A percentile compares a stretch with the other conserved stretches of the same genome.
Evolutionary conservation across 2,329 filamentous ascomycete genomes (phyloP).

Genomic region (Fonsecaea monophora): DNA sequence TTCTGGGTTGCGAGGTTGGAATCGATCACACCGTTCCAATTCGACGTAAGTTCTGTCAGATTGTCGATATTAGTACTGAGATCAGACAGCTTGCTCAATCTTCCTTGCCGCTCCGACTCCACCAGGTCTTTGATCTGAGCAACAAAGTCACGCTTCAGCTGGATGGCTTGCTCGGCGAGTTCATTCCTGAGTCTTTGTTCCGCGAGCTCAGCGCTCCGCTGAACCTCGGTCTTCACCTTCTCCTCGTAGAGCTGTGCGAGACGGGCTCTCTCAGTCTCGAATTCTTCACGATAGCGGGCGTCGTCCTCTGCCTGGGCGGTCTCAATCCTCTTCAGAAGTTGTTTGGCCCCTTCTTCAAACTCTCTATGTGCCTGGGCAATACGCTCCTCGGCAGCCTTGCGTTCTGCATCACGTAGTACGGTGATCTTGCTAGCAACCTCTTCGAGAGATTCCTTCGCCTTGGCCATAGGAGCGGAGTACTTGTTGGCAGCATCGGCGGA

Average conservation of each 20-base stretch:
- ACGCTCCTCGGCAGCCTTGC: conserved; percentile 75
- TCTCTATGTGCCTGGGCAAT: conserved; percentile 74
- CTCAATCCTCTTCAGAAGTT: conserved; percentile 88
- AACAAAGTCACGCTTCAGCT: conserved; percentile 84
- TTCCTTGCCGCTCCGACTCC: conserved; percentile 84
- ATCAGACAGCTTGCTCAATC: conserved; percentile 83
- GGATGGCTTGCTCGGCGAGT: conserved; percentile 87
- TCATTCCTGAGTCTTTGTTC: conserved; percentile 84
- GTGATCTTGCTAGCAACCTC: conserved; percentile 81
- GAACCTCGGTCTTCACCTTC: conserved; percentile 77
- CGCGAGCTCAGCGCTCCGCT: conserved; percentile 78
- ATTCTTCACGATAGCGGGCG: conserved; percentile 82
- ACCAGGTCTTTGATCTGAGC: conserved; percentile 79
- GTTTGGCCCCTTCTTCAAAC: conserved; percentile 85
- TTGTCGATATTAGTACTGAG: conserved; percentile 79
- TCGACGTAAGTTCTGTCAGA: conserved; percentile 83
- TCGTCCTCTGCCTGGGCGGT: conserved; percentile 81
- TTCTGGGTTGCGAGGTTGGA: conserved; percentile 92
- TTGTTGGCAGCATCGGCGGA: conserved; percentile 65
- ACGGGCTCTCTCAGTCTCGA: conserved; percentile 82
- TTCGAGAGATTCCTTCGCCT: conserved; percentile 82
- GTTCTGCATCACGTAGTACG: conserved; percentile 71
- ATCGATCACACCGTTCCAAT: conserved; percentile 91
- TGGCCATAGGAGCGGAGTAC: conserved; percentile 78
- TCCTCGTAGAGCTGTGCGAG: conserved; percentile 79